These are phyloP conservation scores for Hymenoscyphus salicellus DNA, from an alignment of 2,329 filamentous ascomycete species.

Conservation along the genomic window DNA sequence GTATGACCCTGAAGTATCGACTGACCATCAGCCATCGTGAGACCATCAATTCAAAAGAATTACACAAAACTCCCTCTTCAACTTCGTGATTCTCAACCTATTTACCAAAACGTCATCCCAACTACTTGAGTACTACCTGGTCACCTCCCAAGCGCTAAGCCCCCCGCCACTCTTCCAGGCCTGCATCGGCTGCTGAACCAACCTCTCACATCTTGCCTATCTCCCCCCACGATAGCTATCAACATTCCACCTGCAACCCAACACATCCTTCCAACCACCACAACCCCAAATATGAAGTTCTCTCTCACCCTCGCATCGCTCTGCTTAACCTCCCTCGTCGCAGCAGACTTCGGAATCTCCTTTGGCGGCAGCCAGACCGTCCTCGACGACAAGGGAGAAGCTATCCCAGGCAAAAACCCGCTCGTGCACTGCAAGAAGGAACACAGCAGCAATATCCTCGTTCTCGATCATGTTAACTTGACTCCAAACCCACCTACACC, in stretches of 20 bases:
- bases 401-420: slow-evolving; percentile 69
- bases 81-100: neutral
- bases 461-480: slow-evolving; percentile 77
- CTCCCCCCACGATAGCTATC: slow-evolving; percentile 1
- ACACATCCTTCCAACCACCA: slow-evolving; percentile 6
- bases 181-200: slow-evolving; percentile 5
- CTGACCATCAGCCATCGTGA: too few species aligned
- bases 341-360: slow-evolving; percentile 44
- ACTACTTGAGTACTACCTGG: neutral
- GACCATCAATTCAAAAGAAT: neutral
- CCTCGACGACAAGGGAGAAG: slow-evolving; percentile 47
- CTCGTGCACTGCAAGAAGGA: slow-evolving; percentile 70
- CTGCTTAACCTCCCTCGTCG: slow-evolving; percentile 32
- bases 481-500: slow-evolving; percentile 79
- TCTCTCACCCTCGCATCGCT: slow-evolving; percentile 28
- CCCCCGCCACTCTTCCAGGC: neutral
- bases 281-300: slow-evolving; percentile 33
- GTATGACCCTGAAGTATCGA: too few species aligned
- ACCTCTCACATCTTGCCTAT: slow-evolving; percentile 8
- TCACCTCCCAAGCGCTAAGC: neutral
- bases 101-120: neutral
- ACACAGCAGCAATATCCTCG: slow-evolving; percentile 66
- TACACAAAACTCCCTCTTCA: neutral
- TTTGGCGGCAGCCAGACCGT: slow-evolving; percentile 49
- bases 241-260: slow-evolving; percentile 9